phyloP scores from a whole-genome alignment of 352 stramenopile species.

The Pythium dissimile region DNA sequence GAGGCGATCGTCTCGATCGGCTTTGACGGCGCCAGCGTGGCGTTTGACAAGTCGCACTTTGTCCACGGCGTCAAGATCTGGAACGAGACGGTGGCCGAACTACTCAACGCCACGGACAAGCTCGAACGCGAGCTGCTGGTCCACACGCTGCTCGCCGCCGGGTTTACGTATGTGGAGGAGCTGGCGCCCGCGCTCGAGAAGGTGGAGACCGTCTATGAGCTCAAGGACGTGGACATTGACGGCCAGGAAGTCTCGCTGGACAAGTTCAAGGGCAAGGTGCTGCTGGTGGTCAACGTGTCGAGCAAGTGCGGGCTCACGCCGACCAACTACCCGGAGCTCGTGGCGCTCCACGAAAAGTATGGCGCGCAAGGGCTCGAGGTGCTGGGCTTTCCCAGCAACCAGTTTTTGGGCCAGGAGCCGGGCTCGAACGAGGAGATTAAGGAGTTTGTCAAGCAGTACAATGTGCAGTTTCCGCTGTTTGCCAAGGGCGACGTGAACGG shows the following conservation, averaged over 20 bases:
- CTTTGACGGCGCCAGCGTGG: neutral
- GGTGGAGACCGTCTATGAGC: constrained; percentile 67
- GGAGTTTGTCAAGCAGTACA: constrained; percentile 56
- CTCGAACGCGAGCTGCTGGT: constrained; percentile 49
- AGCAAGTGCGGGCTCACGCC: constrained; percentile 20
- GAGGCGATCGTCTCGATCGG: constrained; percentile 19
- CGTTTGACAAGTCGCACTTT: constrained; percentile 26
- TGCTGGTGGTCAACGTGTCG: constrained; percentile 25
- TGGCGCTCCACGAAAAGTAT: constrained; percentile 43
- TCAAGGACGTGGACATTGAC: constrained; percentile 59
- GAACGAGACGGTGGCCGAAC: constrained; percentile 24
- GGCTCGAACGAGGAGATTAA: constrained; percentile 49
- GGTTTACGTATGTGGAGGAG: constrained; percentile 42
- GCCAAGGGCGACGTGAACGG: constrained; percentile 87
- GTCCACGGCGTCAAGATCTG: constrained; percentile 45
- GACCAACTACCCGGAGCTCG: constrained; percentile 69
- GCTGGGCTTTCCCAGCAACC: constrained; percentile 84
- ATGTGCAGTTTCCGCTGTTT: constrained; percentile 45
- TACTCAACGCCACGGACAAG: constrained; percentile 33
- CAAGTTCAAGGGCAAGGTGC: constrained; percentile 33
- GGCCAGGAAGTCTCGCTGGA: constrained; percentile 59
- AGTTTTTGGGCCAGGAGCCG: constrained; percentile 82
- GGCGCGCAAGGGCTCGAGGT: constrained; percentile 47
- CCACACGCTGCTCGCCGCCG: constrained; percentile 39
- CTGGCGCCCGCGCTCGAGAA: constrained; percentile 29